Conservation (phyloP, 768 basidiomycete genomes). For the Leccinum pellstonianum region DNA sequence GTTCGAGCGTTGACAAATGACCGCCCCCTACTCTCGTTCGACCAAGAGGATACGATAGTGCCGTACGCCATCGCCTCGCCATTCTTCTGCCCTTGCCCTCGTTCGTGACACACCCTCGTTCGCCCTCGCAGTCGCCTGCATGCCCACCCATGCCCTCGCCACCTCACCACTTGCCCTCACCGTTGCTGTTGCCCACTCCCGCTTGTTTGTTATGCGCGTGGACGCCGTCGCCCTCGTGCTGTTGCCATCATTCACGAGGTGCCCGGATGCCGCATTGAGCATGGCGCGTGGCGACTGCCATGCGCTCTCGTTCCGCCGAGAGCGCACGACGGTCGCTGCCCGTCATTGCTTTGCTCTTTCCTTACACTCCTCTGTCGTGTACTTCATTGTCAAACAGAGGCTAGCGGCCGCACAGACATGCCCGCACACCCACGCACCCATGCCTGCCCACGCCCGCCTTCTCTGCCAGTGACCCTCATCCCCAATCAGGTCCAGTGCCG, state of each 20-base stretch:
- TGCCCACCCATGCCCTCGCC: too few species aligned
- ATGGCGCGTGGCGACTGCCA: background rate
- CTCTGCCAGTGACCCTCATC: background rate
- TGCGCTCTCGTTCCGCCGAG: background rate
- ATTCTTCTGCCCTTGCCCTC: too few species aligned
- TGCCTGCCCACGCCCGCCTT: background rate
- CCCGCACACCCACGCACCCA: background rate
- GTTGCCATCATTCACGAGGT: background rate
- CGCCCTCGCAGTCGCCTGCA: too few species aligned
- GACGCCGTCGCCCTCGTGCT: background rate
- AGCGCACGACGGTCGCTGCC: background rate
- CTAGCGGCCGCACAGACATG: background rate
- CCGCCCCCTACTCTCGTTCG: too few species aligned
- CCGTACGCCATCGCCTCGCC: too few species aligned
- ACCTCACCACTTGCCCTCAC: too few species aligned
- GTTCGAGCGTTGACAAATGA: too few species aligned
- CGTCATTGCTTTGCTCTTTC: background rate
- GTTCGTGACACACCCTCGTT: too few species aligned
- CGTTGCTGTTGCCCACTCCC: too few species aligned
- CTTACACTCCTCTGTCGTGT: background rate
- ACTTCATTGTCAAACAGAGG: too few species aligned
- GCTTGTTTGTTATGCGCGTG: too few species aligned
- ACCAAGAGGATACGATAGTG: too few species aligned
- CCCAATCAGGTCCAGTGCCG: background rate
- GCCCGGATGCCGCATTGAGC: background rate